These are phyloP conservation scores for Perkinsus chesapeaki DNA, from an alignment of 169 alveolate genomes.

Conservation along the genomic window DNA sequence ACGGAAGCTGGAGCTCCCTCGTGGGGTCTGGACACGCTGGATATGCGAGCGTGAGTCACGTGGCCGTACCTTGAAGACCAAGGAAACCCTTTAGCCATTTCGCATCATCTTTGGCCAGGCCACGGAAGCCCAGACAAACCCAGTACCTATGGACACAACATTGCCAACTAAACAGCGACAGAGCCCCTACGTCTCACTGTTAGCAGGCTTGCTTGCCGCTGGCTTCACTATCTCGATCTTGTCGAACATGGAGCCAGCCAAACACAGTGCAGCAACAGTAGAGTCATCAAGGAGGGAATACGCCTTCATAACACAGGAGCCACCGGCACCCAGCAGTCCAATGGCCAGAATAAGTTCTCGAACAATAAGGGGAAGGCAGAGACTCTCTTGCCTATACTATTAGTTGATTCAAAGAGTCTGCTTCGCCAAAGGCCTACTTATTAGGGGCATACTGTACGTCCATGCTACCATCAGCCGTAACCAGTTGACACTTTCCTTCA, in stretches of 20 bases:
- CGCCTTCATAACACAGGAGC: conserved; percentile 29
- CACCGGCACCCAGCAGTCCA: conserved; percentile 27
- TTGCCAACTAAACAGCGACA: neutral
- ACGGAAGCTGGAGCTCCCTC: neutral
- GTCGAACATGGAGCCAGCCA: conserved; percentile 26
- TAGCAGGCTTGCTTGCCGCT: conserved; percentile 19
- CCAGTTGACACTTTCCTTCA: neutral
- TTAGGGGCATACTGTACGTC: conserved; percentile 26
- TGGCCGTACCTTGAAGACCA: neutral
- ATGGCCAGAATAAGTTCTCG: conserved; percentile 27
- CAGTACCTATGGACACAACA: neutral
- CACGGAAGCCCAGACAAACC: neutral
- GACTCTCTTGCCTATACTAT: neutral
- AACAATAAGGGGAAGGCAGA: conserved; percentile 23
- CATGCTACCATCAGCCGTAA: conserved; percentile 35
- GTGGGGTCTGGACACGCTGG: neutral
- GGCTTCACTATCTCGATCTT: conserved; percentile 32
- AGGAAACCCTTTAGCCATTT: neutral
- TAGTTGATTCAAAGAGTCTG: too few relatives aligned
- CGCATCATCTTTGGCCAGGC: neutral
- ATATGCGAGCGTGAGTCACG: neutral
- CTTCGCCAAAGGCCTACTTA: conserved; percentile 12
- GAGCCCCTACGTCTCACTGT: neutral
- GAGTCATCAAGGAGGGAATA: conserved; percentile 28
- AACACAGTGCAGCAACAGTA: conserved; percentile 21